These are phyloP conservation scores for Nadsonia fulvescens DNA, from an alignment of 805 yeast genomes.

Conservation along the genomic window DNA sequence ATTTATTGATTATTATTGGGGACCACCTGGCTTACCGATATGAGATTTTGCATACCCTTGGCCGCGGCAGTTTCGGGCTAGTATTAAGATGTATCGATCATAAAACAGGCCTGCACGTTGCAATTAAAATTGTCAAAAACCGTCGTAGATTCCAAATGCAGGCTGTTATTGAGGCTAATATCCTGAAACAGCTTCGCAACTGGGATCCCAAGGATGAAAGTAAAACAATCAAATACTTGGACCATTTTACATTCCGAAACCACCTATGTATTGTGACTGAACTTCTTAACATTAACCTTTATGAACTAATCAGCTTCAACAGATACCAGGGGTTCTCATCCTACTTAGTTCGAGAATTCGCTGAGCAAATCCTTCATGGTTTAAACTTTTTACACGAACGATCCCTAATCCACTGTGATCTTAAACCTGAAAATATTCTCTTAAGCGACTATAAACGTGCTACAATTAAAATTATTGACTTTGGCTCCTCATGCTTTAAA, in stretches of 20 bases:
- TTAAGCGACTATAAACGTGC: conserved; percentile 26
- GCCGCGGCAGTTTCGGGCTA: conserved; percentile 71
- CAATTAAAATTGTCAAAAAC: conserved; percentile 61
- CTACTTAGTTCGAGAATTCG: conserved; percentile 22
- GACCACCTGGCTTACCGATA: conserved; percentile 69
- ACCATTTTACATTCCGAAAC: conserved; percentile 62
- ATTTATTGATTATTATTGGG: conserved; percentile 33
- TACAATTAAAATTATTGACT: conserved; percentile 55
- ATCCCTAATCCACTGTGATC: conserved; percentile 61
- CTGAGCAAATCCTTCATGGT: conserved; percentile 40
- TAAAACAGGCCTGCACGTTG: conserved; percentile 37
- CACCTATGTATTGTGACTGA: conserved; percentile 75
- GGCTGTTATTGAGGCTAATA: conserved; percentile 58
- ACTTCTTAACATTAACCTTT: conserved; percentile 46
- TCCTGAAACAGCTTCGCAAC: conserved; percentile 31
- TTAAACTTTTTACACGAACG: conserved; percentile 37
- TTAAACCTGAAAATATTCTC: conserved; percentile 76
- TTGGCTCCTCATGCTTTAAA: conserved; percentile 37
- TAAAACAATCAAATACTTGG: conserved; percentile 35
- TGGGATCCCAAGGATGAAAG: conserved; percentile 18
- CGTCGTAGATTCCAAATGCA: conserved; percentile 59
- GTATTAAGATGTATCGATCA: conserved; percentile 58
- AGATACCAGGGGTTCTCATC: conserved; percentile 19
- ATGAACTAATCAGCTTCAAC: conserved; percentile 29
- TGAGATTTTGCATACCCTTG: conserved; percentile 39